Base-by-base conservation (phyloP, 2,329 filamentous ascomycete species). In the Chlorencoelia australis region DNA sequence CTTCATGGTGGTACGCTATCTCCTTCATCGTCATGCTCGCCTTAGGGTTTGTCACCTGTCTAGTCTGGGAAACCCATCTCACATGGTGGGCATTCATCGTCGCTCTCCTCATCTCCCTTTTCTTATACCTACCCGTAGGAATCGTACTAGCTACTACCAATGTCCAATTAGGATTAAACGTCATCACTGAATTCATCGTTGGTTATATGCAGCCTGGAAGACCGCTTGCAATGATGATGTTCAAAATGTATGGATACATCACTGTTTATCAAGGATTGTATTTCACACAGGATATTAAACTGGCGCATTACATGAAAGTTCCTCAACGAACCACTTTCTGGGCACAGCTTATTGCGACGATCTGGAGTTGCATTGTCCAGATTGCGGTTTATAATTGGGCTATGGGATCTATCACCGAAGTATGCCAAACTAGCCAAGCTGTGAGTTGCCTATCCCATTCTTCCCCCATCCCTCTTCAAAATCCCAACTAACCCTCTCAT, bases 371-470 rank as follows among this genome's bases (percentile, higher is more conserved):
- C 4, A 70, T 80, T 45, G 69, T 82, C 33, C 77, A 82, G 54
- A 69, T 82, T 37, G 55, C 66, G 5, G 73, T 80, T 2, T 65
- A 81, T 42, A 79, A 80, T 50, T 63, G 72, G 36, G 69, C 74
- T 0, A 65, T 80, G 14, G 57, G 52, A 33, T 69, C 66, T 42
- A 85, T 88, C 45, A 62, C 71, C 1, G 65, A 71, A 24, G 26
- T 10, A 27, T 8, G 69, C 74, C 15, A 62, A 82, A 6, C 86
- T 85, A 55, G 64, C 69, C 0, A 63, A 64, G 1, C 64, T 86
- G 22, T 72, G 79, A 52, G 69, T 65, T 85, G 82, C 62, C 86
- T 75, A 72, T n/a, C n/a, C n/a, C n/a, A n/a, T n/a, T n/a, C 67
- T 84, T 22, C 66, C 79, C 14, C 81, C 81, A 11, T 72, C 70